Evolutionary conservation across 345 rosid species (phyloP).

Genomic region (Eucalyptus globulus): DNA sequence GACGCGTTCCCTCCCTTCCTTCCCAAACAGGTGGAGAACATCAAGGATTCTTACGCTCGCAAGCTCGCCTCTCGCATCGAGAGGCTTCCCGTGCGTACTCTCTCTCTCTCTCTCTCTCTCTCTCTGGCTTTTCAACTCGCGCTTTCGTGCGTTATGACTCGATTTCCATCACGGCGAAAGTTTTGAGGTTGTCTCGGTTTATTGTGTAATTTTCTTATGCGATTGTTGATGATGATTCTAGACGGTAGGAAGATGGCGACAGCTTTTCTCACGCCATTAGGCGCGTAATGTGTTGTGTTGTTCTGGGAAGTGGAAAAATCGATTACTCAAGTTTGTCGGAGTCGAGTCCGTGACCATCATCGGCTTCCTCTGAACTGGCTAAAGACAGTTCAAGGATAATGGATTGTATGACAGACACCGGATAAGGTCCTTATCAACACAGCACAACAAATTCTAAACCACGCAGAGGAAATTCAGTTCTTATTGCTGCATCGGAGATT

Average conservation of each 20-base stretch:
- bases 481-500: neutral
- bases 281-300: neutral
- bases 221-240: neutral
- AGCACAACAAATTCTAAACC: neutral
- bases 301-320: neutral
- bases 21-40: slow-evolving; percentile 40
- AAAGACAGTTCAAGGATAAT: neutral
- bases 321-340: neutral
- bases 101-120: neutral
- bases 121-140: neutral
- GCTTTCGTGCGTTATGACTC: neutral
- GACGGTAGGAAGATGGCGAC: neutral
- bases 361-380: neutral
- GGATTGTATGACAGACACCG: neutral
- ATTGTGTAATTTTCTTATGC: neutral
- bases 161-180: neutral
- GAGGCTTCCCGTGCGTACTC: slow-evolving; percentile 39
- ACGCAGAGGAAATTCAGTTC: neutral
- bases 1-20: slow-evolving; percentile 40
- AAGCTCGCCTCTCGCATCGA: slow-evolving; percentile 49
- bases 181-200: neutral
- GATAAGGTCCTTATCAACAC: neutral
- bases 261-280: neutral
- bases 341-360: neutral
- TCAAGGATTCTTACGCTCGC: slow-evolving; percentile 42